A percentile compares a stretch with the other conserved stretches of the same genome.
These are phyloP conservation scores for Crithidia fasciculata DNA, from an alignment of 208 protist genomes.

Conservation along the genomic window DNA sequence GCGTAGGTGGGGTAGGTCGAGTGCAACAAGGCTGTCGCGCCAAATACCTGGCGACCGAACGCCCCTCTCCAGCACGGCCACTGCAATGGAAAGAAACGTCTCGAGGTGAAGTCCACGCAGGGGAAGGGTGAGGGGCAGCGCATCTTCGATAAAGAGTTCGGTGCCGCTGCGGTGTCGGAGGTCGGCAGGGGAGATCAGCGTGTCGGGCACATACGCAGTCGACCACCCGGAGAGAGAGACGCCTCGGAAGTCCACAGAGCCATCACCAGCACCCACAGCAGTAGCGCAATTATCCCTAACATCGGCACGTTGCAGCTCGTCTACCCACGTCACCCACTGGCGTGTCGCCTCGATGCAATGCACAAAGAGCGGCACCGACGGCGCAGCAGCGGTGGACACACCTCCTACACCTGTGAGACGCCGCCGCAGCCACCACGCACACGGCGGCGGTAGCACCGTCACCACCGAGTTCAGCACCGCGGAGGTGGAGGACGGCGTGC, in stretches of 20 bases:
- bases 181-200: not conserved
- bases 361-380: constrained; percentile 20
- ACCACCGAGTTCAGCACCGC: constrained; percentile 13
- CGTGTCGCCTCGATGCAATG: constrained; percentile 28
- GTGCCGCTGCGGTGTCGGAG: not conserved
- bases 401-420: not conserved
- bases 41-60: not conserved
- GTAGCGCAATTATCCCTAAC: too few species aligned
- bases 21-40: constrained; percentile 14
- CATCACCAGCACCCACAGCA: too few species aligned
- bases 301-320: constrained; percentile 1
- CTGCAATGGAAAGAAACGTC: not conserved
- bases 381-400: not conserved
- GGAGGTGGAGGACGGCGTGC: not conserved
- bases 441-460: constrained; percentile 26
- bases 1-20: constrained; percentile 26
- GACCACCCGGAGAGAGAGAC: constrained; percentile 34
- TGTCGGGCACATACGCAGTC: constrained; percentile 11
- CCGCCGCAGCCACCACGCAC: constrained; percentile 33
- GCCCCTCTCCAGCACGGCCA: too few species aligned
- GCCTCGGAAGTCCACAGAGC: constrained; percentile 11
- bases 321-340: constrained; percentile 33
- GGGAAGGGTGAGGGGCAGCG: constrained; percentile 22
- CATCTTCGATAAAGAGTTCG: constrained; percentile 5
- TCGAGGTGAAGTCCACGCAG: constrained; percentile 33